These are phyloP conservation scores for Spergularia marina DNA, from an alignment of 148 eudicot genomes.

Conservation along the genomic window DNA sequence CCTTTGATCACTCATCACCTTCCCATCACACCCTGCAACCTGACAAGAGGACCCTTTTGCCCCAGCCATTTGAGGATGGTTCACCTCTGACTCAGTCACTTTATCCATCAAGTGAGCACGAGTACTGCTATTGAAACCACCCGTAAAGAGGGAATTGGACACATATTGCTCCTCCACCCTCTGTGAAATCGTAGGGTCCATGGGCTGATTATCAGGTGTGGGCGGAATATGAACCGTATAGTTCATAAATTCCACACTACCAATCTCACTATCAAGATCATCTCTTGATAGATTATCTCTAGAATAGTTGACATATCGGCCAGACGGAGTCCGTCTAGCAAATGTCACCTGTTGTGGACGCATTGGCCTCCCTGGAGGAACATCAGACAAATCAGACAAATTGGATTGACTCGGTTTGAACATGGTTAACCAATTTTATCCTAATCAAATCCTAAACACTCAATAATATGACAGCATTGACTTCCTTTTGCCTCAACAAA, in stretches of 20 bases:
- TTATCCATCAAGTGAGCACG: constrained; percentile 96
- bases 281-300: constrained; percentile 58
- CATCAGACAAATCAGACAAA: constrained; percentile 48
- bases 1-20: constrained; percentile 88
- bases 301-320: constrained; percentile 76
- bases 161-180: constrained; percentile 97
- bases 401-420: constrained; percentile 44
- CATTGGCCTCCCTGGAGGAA: constrained; percentile 46
- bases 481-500: constrained; percentile 6
- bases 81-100: constrained; percentile 78
- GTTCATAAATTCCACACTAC: constrained; percentile 57
- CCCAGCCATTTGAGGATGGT: constrained; percentile 98
- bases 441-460: constrained; percentile 15
- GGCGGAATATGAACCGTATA: constrained; percentile 91
- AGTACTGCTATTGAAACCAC: constrained; percentile 87
- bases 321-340: constrained; percentile 76
- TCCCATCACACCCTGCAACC: constrained; percentile 84
- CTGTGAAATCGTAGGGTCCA: constrained; percentile 75
- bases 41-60: constrained; percentile 82
- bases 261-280: constrained; percentile 76
- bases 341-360: constrained; percentile 59
- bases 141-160: constrained; percentile 80
- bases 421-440: constrained; percentile 15
- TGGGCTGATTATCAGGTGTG: constrained; percentile 90
- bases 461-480: constrained; percentile 13